Evolutionary conservation across 768 basidiomycete species (phyloP), one percentile per base, ranked within the genome.

Genomic region (button mushroom (Agaricus bisporus)): DNA sequence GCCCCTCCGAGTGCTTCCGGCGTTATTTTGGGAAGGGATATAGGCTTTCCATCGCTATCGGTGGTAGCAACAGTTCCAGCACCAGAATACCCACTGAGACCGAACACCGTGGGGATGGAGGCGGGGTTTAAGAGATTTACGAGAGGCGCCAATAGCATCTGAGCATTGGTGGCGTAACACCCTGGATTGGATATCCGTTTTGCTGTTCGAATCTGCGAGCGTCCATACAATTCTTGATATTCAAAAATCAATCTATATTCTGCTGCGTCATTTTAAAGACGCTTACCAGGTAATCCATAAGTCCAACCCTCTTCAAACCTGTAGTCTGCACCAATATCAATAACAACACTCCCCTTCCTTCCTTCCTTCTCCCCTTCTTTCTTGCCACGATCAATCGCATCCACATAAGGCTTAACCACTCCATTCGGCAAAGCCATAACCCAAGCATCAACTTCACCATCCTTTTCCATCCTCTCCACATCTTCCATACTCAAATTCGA

Each of bases 341-440:
- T 85, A 36, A 98, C 73, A 17, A 95, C 91, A 59, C 93, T 90
- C 41, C 77, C 73, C 55, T 74, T 71, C 28, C 76, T 71, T 38
- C 71, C 71, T 15, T 48, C 11, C 44, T 46, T 28, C 68, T 73
- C 48, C 69, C 83, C 81, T 61, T 76, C 79, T 57, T 73, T 70
- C 12, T 85, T 74, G 5, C 86, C 91, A 36, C 81, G 78, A 63
- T 97, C 93, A 45, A 99, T 72, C 14, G 95, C 95, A 63, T 95
- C 93, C 32, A 99, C 93, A 65, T 95, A 99, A 0, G 95, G 95
- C 70, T 95, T 94, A 73, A 90, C 88, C 20, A 92, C 81, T 17
- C 97, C 97, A 60, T 98, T 99, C n/a, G 97, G 97, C 45, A 99
- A 79, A 2, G 97, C 97, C 90, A 98, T 95, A 49, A 98, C 83